A percentile compares a stretch with the other conserved stretches of the same genome.
These are phyloP conservation scores for Cyamopsis tetragonoloba DNA, from an alignment of 306 rosid genomes.

Conservation along the genomic window DNA sequence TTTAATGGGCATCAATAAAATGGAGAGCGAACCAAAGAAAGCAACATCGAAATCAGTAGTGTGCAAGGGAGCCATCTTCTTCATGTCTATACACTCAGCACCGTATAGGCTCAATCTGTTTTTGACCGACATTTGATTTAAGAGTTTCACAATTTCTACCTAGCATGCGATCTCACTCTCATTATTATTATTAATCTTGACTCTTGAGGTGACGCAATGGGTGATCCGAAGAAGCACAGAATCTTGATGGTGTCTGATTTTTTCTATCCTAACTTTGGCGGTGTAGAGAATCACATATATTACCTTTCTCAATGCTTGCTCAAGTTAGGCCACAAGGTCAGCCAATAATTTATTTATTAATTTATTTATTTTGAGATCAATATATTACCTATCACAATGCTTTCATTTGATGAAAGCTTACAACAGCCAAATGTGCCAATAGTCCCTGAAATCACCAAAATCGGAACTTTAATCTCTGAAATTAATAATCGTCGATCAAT, in stretches of 20 bases:
- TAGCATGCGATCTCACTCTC: neutral
- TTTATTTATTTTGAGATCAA: neutral
- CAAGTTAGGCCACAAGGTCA: slow-evolving; percentile 93
- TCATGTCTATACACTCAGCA: neutral
- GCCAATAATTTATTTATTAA: neutral
- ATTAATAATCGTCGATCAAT: too few relatives aligned
- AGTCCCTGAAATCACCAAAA: too few relatives aligned
- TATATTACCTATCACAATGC: neutral
- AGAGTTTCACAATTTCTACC: neutral
- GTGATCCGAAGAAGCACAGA: slow-evolving; percentile 49
- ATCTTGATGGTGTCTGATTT: slow-evolving; percentile 88
- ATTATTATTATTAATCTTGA: neutral
- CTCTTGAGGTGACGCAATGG: slow-evolving; percentile 30
- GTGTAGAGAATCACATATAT: slow-evolving; percentile 85
- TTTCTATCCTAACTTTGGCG: slow-evolving; percentile 94
- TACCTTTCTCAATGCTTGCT: slow-evolving; percentile 80
- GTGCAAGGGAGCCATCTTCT: neutral
- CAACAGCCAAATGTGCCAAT: too few relatives aligned
- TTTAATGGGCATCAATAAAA: too few relatives aligned
- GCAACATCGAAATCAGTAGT: neutral
- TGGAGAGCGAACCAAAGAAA: neutral
- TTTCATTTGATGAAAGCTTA: neutral
- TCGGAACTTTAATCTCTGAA: too few relatives aligned
- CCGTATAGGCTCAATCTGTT: neutral
- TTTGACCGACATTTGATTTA: neutral